Percentiles rank a stretch among this genome's conserved stretches.
Conservation (phyloP, 2,329 filamentous ascomycete species). For the Whalleya microplaca region DNA sequence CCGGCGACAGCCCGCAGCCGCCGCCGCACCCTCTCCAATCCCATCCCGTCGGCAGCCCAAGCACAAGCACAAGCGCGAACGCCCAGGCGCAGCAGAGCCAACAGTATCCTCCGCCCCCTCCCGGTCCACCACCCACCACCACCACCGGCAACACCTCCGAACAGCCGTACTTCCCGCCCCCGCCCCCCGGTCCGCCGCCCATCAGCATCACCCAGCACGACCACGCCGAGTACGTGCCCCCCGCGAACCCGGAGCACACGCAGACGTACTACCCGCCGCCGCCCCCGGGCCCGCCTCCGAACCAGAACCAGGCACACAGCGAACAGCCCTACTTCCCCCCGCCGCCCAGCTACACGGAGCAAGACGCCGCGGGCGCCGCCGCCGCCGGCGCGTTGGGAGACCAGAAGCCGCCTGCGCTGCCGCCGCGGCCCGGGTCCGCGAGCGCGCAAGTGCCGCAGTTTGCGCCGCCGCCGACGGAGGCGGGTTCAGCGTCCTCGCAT, state of each 20-base stretch:
- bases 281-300: conserved; percentile 12
- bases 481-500: too few relatives aligned
- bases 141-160: conserved; percentile 3
- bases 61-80: background rate
- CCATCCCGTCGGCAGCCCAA: conserved; percentile 1
- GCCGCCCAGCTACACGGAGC: conserved; percentile 24
- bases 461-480: conserved; percentile 9
- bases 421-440: conserved; percentile 18
- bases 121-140: conserved; percentile 6
- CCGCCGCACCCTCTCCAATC: conserved; percentile 12
- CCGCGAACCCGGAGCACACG: conserved; percentile 12
- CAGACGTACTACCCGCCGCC: conserved; percentile 22
- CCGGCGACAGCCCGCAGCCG: conserved; percentile 6
- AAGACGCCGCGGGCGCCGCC: background rate
- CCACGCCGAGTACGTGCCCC: conserved; percentile 13
- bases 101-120: conserved; percentile 8
- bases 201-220: conserved; percentile 5
- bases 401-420: conserved; percentile 22
- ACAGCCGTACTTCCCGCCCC: conserved; percentile 18
- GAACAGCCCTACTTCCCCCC: conserved; percentile 7
- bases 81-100: conserved; percentile 6
- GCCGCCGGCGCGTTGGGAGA: conserved; percentile 11
- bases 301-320: conserved; percentile 2
- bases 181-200: conserved; percentile 25
- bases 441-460: conserved; percentile 14